A percentile compares a stretch with the other conserved stretches of the same genome.
Conservation (phyloP, 2,329 filamentous ascomycete species). For the Leptosphaerulina australis region DNA sequence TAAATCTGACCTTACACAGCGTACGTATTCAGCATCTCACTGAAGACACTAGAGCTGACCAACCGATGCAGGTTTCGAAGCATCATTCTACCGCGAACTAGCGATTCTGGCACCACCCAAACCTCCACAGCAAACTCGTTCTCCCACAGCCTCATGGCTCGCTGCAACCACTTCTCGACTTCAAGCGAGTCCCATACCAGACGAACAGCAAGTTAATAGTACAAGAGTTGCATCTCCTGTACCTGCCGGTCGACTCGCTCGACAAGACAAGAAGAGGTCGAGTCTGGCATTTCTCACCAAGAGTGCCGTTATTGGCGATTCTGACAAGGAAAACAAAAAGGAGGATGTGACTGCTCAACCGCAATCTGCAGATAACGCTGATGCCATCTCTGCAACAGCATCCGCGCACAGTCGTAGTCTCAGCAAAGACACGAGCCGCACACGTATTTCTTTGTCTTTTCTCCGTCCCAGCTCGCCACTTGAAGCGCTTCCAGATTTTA, state of each 20-base stretch:
- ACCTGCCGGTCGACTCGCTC: slow-evolving; percentile 32
- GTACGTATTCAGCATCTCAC: slow-evolving; percentile 57
- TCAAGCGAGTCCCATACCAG: slow-evolving; percentile 33
- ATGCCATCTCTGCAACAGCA: slow-evolving; percentile 29
- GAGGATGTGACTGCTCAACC: slow-evolving; percentile 12
- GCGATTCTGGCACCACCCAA: slow-evolving; percentile 47
- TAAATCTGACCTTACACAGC: slow-evolving; percentile 64
- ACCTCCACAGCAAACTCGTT: slow-evolving; percentile 35
- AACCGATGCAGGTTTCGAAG: slow-evolving; percentile 52
- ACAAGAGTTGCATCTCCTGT: slow-evolving; percentile 29
- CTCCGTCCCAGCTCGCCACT: slow-evolving; percentile 38
- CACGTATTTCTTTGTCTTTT: slow-evolving; percentile 41
- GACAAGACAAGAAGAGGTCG: slow-evolving; percentile 49
- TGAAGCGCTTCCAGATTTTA: slow-evolving; percentile 39
- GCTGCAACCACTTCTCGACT: slow-evolving; percentile 36
- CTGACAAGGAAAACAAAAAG: slow-evolving; percentile 24
- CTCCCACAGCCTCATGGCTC: slow-evolving; percentile 46
- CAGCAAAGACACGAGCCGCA: slow-evolving; percentile 40
- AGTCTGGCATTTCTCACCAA: slow-evolving; percentile 49
- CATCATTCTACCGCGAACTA: slow-evolving; percentile 53
- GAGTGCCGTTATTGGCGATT: slow-evolving; percentile 38
- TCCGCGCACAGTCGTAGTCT: slow-evolving; percentile 37
- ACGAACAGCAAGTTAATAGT: slow-evolving; percentile 35
- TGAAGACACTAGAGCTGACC: slow-evolving; percentile 16
- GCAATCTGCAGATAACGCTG: slow-evolving; percentile 27